phyloP scores from a whole-genome alignment of 805 yeast genomes.

The Saturnispora kantuleensis region DNA sequence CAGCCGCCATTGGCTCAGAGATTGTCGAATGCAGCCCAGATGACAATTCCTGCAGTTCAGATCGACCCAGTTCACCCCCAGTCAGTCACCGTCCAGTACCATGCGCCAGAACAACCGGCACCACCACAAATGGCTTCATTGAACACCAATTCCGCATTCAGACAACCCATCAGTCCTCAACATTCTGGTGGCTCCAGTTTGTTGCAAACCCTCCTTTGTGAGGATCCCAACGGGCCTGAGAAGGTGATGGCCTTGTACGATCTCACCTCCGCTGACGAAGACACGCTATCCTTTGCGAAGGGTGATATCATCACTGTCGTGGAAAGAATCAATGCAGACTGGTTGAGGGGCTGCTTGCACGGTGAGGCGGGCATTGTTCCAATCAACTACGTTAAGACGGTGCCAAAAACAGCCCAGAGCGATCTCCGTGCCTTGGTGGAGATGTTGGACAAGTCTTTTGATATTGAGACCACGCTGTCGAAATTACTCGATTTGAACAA shows the following conservation, averaged over 20 bases:
- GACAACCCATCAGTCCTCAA: neutral
- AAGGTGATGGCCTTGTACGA: conserved; percentile 80
- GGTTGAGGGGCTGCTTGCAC: conserved; percentile 87
- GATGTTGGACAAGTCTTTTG: conserved; percentile 43
- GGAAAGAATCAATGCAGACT: conserved; percentile 81
- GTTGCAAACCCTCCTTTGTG: conserved; percentile 2
- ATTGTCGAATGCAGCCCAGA: conserved; percentile 2
- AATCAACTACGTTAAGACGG: conserved; percentile 76
- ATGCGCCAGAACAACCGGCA: neutral
- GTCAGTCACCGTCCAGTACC: conserved; percentile 8
- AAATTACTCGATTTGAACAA: conserved; percentile 32
- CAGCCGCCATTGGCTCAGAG: conserved; percentile 7
- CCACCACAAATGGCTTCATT: neutral
- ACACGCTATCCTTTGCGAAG: conserved; percentile 75
- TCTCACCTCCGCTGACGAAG: conserved; percentile 66
- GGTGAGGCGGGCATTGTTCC: conserved; percentile 89
- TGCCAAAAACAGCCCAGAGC: conserved; percentile 53
- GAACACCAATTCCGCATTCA: neutral
- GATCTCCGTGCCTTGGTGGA: conserved; percentile 43
- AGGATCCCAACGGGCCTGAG: conserved; percentile 15
- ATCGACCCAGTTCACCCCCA: conserved; percentile 13
- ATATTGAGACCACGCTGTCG: conserved; percentile 62
- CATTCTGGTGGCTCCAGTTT: conserved; percentile 11
- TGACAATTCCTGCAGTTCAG: conserved; percentile 5
- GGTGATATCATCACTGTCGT: conserved; percentile 85